Conservation (phyloP, 192 early-diverging fungal species). For the Blastocladiella britannica region DNA sequence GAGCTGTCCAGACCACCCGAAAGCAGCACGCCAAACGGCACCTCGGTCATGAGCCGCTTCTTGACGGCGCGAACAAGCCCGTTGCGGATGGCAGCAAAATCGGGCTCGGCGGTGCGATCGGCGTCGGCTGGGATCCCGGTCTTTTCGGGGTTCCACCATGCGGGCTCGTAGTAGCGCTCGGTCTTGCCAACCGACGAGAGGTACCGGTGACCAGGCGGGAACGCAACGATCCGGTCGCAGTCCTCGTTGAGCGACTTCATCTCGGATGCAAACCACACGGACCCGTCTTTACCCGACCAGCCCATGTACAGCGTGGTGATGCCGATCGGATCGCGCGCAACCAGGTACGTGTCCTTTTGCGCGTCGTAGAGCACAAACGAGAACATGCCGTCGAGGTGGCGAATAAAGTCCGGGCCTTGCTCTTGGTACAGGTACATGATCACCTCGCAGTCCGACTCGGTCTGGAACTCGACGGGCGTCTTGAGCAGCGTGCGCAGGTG, state of each 20-base stretch:
- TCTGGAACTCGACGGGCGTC: constrained; percentile 58
- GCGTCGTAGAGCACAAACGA: constrained; percentile 80
- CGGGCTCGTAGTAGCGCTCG: constrained; percentile 71
- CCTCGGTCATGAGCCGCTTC: constrained; percentile 95
- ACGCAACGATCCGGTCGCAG: constrained; percentile 89
- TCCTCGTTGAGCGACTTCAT: constrained; percentile 92
- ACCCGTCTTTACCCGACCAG: constrained; percentile 59
- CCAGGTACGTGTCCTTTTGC: constrained; percentile 56
- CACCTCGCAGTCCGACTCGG: constrained; percentile 94
- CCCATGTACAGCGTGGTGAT: constrained; percentile 96
- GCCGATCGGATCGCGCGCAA: constrained; percentile 93
- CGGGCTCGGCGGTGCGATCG: constrained; percentile 10
- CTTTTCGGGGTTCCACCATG: constrained; percentile 56
- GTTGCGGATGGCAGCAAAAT: constrained; percentile 55
- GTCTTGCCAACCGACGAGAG: constrained; percentile 53
- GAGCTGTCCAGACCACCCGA: constrained; percentile 87
- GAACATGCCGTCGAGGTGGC: constrained; percentile 90
- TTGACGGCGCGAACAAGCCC: constrained; percentile 68
- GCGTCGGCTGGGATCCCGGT: constrained; percentile 13
- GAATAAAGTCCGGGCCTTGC: constrained; percentile 56
- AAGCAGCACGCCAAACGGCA: constrained; percentile 91
- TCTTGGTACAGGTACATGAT: constrained; percentile 88
- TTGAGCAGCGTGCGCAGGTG: constrained; percentile 53
- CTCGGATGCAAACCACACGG: constrained; percentile 82
- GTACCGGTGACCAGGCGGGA: constrained; percentile 93